phyloP scores from a whole-genome alignment of 1,284 basidiomycete species.

The Ustilago shanxiensis region DNA sequence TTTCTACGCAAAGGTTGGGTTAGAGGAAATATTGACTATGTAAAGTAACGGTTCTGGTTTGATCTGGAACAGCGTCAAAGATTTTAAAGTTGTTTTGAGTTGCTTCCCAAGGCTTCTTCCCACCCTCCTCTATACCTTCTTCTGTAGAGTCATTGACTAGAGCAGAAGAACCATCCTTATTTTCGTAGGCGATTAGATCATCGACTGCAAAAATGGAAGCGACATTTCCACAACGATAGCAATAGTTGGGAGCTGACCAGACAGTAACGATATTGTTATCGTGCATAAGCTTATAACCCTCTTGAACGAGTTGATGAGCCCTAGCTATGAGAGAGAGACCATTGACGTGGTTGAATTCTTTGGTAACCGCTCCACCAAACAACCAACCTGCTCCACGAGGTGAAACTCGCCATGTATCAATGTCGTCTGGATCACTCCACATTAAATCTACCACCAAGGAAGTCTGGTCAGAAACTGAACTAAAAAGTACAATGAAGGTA shows the following conservation, averaged over 20 bases:
- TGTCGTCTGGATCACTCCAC: slow-evolving; percentile 99
- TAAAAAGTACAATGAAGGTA: no score
- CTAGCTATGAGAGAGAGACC: slow-evolving; percentile 96
- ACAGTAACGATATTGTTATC: slow-evolving; percentile 96
- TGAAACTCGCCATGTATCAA: slow-evolving; percentile 98
- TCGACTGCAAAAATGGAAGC: slow-evolving; percentile 95
- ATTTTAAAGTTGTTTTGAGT: slow-evolving; percentile 70
- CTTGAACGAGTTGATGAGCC: slow-evolving; percentile 99
- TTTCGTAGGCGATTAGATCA: slow-evolving; percentile 48
- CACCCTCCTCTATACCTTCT: slow-evolving; percentile 56
- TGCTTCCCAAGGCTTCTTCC: slow-evolving; percentile 39
- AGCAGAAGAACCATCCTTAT: slow-evolving; percentile 72
- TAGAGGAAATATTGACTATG: slow-evolving; percentile 51
- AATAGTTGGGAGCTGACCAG: slow-evolving; percentile 99
- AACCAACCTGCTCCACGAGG: slow-evolving; percentile 98
- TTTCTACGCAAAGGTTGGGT: background rate
- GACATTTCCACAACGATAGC: slow-evolving; percentile 96
- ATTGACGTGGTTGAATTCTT: slow-evolving; percentile 92
- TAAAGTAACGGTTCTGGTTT: slow-evolving; percentile 41
- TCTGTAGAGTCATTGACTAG: slow-evolving; percentile 82
- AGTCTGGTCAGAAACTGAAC: background rate
- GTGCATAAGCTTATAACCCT: slow-evolving; percentile 94
- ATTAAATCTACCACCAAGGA: slow-evolving; percentile 95
- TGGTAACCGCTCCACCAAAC: slow-evolving; percentile 96
- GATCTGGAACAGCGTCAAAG: slow-evolving; percentile 69